Evolutionary conservation across 2,329 filamentous ascomycete genomes (phyloP).

Genomic region (Colletotrichum ledebouriae): DNA sequence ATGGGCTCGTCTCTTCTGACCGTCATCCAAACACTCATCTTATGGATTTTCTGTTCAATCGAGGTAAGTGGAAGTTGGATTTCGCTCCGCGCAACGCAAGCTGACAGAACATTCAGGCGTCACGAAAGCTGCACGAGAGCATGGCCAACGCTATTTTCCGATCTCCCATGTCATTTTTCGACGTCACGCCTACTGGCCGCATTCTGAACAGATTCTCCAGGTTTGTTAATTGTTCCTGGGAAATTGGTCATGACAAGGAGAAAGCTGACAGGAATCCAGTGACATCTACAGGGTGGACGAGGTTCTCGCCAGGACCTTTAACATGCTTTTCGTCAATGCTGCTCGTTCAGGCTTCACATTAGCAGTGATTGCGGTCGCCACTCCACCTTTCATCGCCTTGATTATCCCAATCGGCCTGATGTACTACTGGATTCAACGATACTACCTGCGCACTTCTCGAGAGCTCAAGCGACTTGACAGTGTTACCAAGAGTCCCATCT

Average conservation of each 20-base stretch:
- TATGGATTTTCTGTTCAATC: slow-evolving; percentile 99
- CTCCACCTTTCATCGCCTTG: slow-evolving; percentile 83
- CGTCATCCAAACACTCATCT: slow-evolving; percentile 90
- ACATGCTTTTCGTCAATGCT: slow-evolving; percentile 89
- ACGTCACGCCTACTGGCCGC: slow-evolving; percentile 95
- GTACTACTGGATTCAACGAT: slow-evolving; percentile 95
- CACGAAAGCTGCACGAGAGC: slow-evolving; percentile 93
- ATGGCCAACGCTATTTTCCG: slow-evolving; percentile 99
- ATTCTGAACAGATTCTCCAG: slow-evolving; percentile 97
- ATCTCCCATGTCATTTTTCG: slow-evolving; percentile 98
- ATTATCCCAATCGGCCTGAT: slow-evolving; percentile 84
- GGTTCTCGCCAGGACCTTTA: slow-evolving; percentile 95
- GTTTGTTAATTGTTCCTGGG: slow-evolving; percentile 58
- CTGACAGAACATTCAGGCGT: slow-evolving; percentile 69
- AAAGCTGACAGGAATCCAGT: slow-evolving; percentile 53
- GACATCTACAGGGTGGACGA: slow-evolving; percentile 89
- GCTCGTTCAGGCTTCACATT: slow-evolving; percentile 86
- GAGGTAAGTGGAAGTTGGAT: slow-evolving; percentile 71
- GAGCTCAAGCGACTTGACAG: slow-evolving; percentile 97
- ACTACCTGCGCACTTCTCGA: slow-evolving; percentile 95
- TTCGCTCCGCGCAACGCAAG: background rate
- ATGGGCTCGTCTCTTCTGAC: slow-evolving; percentile 88
- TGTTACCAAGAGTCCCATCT: slow-evolving; percentile 95
- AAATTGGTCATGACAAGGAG: background rate
- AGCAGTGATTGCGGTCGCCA: slow-evolving; percentile 84